Percentiles rank a stretch among this genome's conserved stretches.
phyloP scores from a whole-genome alignment of 306 rosid genomes.

The Delonix regia region DNA sequence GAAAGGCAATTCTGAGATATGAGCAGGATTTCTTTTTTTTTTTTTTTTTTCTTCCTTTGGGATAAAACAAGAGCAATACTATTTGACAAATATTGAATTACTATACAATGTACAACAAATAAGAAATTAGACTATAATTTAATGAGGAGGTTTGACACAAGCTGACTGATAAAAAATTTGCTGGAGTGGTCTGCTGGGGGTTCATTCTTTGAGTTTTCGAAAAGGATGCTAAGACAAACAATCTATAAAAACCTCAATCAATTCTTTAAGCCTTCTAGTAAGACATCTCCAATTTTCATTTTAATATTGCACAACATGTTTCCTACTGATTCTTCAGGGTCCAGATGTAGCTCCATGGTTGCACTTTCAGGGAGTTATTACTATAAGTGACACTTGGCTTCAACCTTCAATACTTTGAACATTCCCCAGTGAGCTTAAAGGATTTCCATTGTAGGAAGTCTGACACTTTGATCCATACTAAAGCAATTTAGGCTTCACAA shows the following conservation, averaged over 20 bases:
- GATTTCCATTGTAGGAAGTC: background rate
- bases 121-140: constrained; percentile 13
- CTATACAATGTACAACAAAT: background rate
- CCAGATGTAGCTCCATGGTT: constrained; percentile 6
- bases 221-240: constrained; percentile 5
- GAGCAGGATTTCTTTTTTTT: no score
- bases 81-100: no score
- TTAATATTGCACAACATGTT: constrained; percentile 19
- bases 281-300: background rate
- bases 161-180: constrained; percentile 4
- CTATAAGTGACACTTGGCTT: background rate
- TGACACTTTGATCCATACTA: no score
- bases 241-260: background rate
- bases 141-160: constrained; percentile 4
- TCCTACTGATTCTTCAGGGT: constrained; percentile 1
- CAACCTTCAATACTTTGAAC: background rate
- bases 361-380: background rate
- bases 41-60: no score
- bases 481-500: background rate
- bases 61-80: background rate
- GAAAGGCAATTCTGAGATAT: background rate
- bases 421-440: background rate
- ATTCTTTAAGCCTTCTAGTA: constrained; percentile 9
- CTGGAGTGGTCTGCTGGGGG: background rate
- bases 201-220: background rate